Evolutionary conservation across 805 yeast genomes (phyloP).

Genomic region (Schwanniomyces polymorphus): DNA sequence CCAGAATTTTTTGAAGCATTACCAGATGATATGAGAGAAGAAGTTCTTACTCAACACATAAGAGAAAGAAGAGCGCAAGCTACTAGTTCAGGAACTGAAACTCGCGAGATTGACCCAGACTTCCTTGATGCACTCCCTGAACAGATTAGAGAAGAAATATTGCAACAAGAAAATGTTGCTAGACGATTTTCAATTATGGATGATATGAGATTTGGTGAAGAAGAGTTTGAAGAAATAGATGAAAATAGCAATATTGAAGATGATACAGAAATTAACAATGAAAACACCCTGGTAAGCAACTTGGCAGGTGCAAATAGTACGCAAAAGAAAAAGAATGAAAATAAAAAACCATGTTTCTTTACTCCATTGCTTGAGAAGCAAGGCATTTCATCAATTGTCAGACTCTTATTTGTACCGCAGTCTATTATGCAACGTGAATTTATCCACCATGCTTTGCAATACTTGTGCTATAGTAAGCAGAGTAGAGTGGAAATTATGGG

Average conservation of each 20-base stretch:
- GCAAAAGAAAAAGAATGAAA: slow-evolving; percentile 12
- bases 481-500: slow-evolving; percentile 75
- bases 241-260: slow-evolving; percentile 5
- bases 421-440: slow-evolving; percentile 60
- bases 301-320: not conserved
- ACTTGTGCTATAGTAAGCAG: slow-evolving; percentile 73
- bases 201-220: slow-evolving; percentile 20
- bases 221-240: slow-evolving; percentile 13
- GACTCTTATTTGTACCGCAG: slow-evolving; percentile 74
- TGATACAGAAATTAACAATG: slow-evolving; percentile 5
- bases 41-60: slow-evolving; percentile 82
- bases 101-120: slow-evolving; percentile 74
- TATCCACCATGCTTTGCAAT: slow-evolving; percentile 63
- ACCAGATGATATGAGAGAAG: slow-evolving; percentile 92
- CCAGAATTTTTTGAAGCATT: slow-evolving; percentile 87
- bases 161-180: slow-evolving; percentile 55
- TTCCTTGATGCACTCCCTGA: slow-evolving; percentile 82
- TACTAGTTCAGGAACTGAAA: slow-evolving; percentile 37
- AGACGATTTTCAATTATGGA: slow-evolving; percentile 31
- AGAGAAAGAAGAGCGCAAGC: slow-evolving; percentile 70
- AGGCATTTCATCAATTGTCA: slow-evolving; percentile 72
- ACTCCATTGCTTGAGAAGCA: slow-evolving; percentile 72
- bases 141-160: slow-evolving; percentile 58
- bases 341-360: slow-evolving; percentile 29
- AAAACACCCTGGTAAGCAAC: not conserved